Evolutionary conservation across 2,329 filamentous ascomycete genomes (phyloP).

Genomic region (Fusarium brachygibbosum): DNA sequence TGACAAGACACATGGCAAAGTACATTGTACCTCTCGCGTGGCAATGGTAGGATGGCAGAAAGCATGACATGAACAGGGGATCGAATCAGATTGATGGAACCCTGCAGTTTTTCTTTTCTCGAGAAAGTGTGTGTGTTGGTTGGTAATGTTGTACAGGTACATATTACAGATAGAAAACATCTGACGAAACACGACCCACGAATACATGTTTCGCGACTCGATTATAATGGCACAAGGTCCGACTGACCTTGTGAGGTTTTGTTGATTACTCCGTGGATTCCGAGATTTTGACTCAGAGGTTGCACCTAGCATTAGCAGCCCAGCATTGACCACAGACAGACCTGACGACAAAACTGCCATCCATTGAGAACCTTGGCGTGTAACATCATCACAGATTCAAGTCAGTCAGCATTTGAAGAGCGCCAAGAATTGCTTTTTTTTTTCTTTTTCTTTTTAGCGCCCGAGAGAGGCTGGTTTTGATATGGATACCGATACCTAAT

Average conservation of each 20-base stretch:
- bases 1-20: conserved; percentile 48
- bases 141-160: conserved; percentile 1
- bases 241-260: neutral
- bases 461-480: conserved; percentile 5
- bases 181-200: conserved; percentile 10
- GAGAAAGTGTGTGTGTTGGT: neutral
- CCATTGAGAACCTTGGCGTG: neutral
- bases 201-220: conserved; percentile 16
- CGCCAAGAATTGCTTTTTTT: neutral
- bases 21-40: conserved; percentile 44
- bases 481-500: neutral
- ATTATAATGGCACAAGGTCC: neutral
- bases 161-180: neutral
- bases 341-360: neutral
- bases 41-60: conserved; percentile 12
- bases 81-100: conserved; percentile 28
- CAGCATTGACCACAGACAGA: neutral
- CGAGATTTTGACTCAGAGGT: conserved; percentile 7
- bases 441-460: neutral
- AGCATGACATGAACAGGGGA: conserved; percentile 29
- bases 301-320: neutral
- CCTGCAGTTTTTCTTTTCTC: conserved; percentile 26
- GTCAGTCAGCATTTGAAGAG: conserved; percentile 15
- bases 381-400: conserved; percentile 13
- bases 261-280: conserved; percentile 7